These are phyloP conservation scores for Irpex sp. DNA, from an alignment of 1,284 basidiomycete genomes.

Conservation along the genomic window DNA sequence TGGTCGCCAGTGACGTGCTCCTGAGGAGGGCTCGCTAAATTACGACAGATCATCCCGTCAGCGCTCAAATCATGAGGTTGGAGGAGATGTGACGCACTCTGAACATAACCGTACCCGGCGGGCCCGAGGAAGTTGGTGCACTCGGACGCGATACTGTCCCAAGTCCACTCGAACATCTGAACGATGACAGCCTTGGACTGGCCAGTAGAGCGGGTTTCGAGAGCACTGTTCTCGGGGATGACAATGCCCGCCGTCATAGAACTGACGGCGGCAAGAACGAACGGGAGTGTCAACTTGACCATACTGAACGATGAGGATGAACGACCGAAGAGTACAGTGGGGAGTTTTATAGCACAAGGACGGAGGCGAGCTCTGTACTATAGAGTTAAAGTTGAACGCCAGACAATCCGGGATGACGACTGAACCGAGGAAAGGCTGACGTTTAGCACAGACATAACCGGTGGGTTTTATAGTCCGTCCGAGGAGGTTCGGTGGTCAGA, in stretches of 20 bases:
- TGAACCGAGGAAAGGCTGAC: neutral
- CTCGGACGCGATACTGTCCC: conserved; percentile 57
- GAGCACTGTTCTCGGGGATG: neutral
- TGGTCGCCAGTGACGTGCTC: conserved; percentile 47
- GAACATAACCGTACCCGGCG: conserved; percentile 62
- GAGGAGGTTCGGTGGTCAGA: neutral
- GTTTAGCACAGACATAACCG: neutral
- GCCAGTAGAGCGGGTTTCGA: conserved; percentile 11
- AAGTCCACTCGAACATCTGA: conserved; percentile 34
- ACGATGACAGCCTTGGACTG: conserved; percentile 24
- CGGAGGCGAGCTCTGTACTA: too few relatives aligned
- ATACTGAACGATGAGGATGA: neutral
- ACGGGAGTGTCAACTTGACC: neutral
- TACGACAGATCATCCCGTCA: neutral
- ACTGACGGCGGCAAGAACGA: neutral
- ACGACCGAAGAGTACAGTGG: neutral
- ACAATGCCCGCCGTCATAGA: neutral
- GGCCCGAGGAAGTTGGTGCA: conserved; percentile 66
- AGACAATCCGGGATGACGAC: neutral
- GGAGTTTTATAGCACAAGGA: too few relatives aligned
- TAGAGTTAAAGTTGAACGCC: neutral
- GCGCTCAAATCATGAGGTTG: conserved; percentile 15
- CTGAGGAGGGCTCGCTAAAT: conserved; percentile 43
- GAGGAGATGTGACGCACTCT: conserved; percentile 36
- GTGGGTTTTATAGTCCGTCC: neutral